Base-by-base conservation (phyloP, 2,329 filamentous ascomycete genomes). In the Aspergillus ruber region DNA sequence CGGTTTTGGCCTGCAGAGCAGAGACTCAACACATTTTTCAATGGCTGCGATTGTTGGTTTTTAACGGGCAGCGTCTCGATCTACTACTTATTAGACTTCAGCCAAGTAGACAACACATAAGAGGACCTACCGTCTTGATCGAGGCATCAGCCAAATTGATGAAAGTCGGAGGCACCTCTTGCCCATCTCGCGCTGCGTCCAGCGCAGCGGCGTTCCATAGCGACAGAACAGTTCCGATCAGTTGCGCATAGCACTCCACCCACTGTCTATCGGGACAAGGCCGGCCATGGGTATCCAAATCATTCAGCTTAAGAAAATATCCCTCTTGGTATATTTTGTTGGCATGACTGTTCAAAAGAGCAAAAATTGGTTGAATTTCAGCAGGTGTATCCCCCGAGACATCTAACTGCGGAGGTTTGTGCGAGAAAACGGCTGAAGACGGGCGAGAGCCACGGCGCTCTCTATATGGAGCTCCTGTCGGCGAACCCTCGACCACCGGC, bases 321-420 rank as follows among this genome's bases (percentile, higher is more conserved):
- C 93, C 93, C 72, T 98, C 93, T 59, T 96, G 90, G 67, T 97
- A 98, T 47, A 97, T 75, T 72, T 97, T 97, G 70, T 96, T 96
- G 49, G 83, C 85, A 68, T 98, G 93, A 70, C 86, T 93, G 72
- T 95, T 97, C 56, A 98, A 79, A 64, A 89, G 93, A 51, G 82
- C 88, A 70, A 97, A 97, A 61, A 97, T 90, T 54, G 90, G 91
- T 72, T 90, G 86, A 53, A 98, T 78, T 76, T 98, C 93, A 33
- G 93, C 90, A 53, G 93, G 83, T 25, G 88, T 95, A 64, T 96
- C 89, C 57, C 85, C 79, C 62, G 81, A 82, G 54, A 93, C 78
- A 62, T 95, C 88, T 84, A 95, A 90, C 67, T 90, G 72, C 63
- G 86, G 86, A 63, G 90, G 88, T 59, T 90, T 85, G 69, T 90